Base-by-base conservation (phyloP, 2,329 filamentous ascomycete species). In the Aureobasidium sp. region DNA sequence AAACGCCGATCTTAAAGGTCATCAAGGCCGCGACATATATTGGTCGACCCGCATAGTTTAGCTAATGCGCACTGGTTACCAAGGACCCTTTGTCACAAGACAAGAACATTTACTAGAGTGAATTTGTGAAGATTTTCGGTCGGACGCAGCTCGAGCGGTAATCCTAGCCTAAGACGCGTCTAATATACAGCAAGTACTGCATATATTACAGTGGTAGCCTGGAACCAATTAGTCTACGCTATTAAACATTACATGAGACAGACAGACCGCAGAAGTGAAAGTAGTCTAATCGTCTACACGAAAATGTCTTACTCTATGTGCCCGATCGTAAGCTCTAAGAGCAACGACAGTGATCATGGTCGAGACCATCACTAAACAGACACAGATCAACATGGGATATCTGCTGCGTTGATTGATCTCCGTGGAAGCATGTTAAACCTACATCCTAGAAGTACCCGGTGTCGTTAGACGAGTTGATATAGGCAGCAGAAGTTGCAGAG, bases 141-240 rank as follows among this genome's bases (percentile, higher is more conserved):
- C 15, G 49, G 49, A 22, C 49, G 49, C 31, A 37, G 31, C 31
- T 5, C 49, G 33, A 53, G 31, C 11, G 49, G 31, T 53, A 53
- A 53, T 53, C 49, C 49, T 24, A 53, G 49, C 49, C 49, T 31
- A 53, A 53, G 49, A 37, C 49, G 49, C 17, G 49, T 53, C 49
- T 53, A 31, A 22, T 37, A 22, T 24, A 53, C 17, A 53, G 49
- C 49, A 37, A 37, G 15, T 39, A 24, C 31, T 53, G 49, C n/a
- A 24, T 53, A 53, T 5, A 39, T 24, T 17, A 53, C 31, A 53
- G 49, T 39, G 11, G 11, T 5, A 53, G 31, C 31, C 49, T 53
- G 47, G 7, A 19, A 53, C 15, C 4, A 11, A 22, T 40, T 14
- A 54, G 50, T 27, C n/a, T 17, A 54, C 12, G n/a, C 5, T 40